A percentile compares a stretch with the other conserved stretches of the same genome.
phyloP scores from a whole-genome alignment of 805 yeast genomes.

The Kluyveromyces aestuarii region DNA sequence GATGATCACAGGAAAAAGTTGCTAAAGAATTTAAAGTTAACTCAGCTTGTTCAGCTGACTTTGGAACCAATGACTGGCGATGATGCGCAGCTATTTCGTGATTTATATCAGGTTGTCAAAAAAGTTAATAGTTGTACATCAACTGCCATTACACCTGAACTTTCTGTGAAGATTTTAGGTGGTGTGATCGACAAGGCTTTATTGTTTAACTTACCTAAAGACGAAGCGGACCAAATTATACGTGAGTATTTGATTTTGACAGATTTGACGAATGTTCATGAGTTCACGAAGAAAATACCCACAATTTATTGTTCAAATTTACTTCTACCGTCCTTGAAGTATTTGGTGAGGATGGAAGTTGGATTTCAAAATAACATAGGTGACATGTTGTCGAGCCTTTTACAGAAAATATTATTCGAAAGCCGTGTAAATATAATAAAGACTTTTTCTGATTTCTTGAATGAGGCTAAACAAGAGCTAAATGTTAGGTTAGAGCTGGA shows the following conservation, averaged over 20 bases:
- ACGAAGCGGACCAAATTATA: constrained; percentile 5
- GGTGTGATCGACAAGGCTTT: constrained; percentile 1
- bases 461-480: constrained; percentile 6
- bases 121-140: constrained; percentile 19
- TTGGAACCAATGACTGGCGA: constrained; percentile 8
- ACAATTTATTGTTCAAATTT: constrained; percentile 13
- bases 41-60: constrained; percentile 18
- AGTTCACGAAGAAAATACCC: constrained; percentile 13
- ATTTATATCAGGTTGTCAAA: constrained; percentile 11
- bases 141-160: constrained; percentile 19
- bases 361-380: neutral
- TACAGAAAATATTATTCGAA: constrained; percentile 12
- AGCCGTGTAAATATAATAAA: constrained; percentile 9
- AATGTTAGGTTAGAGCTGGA: constrained; percentile 6
- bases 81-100: constrained; percentile 7
- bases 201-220: neutral
- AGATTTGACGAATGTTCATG: constrained; percentile 11
- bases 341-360: constrained; percentile 5
- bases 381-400: constrained; percentile 4
- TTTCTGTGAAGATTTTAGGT: constrained; percentile 16
- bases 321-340: constrained; percentile 16
- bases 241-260: constrained; percentile 15
- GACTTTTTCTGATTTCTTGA: constrained; percentile 15
- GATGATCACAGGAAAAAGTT: constrained; percentile 32
- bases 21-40: constrained; percentile 35